phyloP scores from a whole-genome alignment of 2,329 filamentous ascomycete species.

The Fonsecaea pedrosoi region DNA sequence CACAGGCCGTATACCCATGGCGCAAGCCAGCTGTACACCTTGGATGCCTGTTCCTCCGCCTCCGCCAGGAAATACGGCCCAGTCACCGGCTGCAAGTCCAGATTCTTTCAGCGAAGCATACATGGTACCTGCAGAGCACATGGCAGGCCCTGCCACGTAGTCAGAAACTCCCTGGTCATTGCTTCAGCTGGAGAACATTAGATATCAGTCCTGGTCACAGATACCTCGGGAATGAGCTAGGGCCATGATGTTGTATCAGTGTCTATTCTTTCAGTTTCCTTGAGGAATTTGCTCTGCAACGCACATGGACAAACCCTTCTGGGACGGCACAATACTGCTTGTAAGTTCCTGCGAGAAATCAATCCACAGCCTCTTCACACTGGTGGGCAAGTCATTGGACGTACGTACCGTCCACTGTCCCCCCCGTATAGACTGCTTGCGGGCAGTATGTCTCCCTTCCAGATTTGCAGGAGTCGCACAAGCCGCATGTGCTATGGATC shows the following conservation, averaged over 20 bases:
- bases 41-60: constrained; percentile 65
- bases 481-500: constrained; percentile 58
- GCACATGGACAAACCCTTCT: constrained; percentile 56
- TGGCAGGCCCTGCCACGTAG: constrained; percentile 64
- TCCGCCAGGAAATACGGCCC: constrained; percentile 62
- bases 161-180: constrained; percentile 59
- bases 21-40: constrained; percentile 61
- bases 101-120: constrained; percentile 63
- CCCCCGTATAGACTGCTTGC: constrained; percentile 54
- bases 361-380: constrained; percentile 5
- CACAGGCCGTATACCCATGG: constrained; percentile 64
- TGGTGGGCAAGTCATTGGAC: constrained; percentile 15
- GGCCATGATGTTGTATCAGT: constrained; percentile 10
- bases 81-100: constrained; percentile 58
- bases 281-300: constrained; percentile 1
- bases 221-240: constrained; percentile 33
- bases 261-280: not conserved
- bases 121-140: constrained; percentile 66
- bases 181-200: constrained; percentile 41
- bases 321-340: constrained; percentile 66
- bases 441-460: constrained; percentile 63
- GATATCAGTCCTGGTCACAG: constrained; percentile 8
- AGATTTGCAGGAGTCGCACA: constrained; percentile 59
- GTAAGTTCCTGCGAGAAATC: constrained; percentile 54
- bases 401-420: constrained; percentile 44